Percentiles rank a stretch among this genome's conserved stretches.
These are phyloP conservation scores for Adansonia madagascariensis DNA, from an alignment of 441 rosid species.

Conservation along the genomic window DNA sequence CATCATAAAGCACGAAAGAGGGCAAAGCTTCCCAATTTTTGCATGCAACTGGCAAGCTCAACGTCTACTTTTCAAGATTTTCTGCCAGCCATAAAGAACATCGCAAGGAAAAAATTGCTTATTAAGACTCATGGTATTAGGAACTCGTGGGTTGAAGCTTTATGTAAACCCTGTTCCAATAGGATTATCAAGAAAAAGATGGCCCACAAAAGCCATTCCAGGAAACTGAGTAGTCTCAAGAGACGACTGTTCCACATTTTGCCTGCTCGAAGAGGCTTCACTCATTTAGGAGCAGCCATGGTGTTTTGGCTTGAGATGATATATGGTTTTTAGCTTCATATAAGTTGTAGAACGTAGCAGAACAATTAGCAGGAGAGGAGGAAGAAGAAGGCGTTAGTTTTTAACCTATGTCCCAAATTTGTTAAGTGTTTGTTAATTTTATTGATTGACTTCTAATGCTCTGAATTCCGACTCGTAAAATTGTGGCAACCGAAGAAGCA, in stretches of 20 bases:
- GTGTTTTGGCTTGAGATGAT: too few relatives aligned
- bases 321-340: slow-evolving; percentile 46
- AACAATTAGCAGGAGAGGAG: slow-evolving; percentile 15
- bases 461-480: not conserved
- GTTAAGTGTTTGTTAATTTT: too few relatives aligned
- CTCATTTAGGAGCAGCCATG: too few relatives aligned
- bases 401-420: too few relatives aligned
- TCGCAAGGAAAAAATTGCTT: slow-evolving; percentile 60
- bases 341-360: slow-evolving; percentile 74
- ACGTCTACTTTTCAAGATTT: slow-evolving; percentile 56
- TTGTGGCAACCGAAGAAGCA: not conserved
- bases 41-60: slow-evolving; percentile 65
- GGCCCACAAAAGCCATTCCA: slow-evolving; percentile 81
- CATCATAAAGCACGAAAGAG: slow-evolving; percentile 58
- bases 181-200: slow-evolving; percentile 71
- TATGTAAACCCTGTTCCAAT: slow-evolving; percentile 75
- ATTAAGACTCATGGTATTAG: slow-evolving; percentile 49
- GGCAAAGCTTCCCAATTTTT: slow-evolving; percentile 56
- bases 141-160: slow-evolving; percentile 60
- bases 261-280: slow-evolving; percentile 30
- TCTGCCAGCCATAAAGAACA: slow-evolving; percentile 56
- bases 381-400: too few relatives aligned
- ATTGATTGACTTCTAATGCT: too few relatives aligned
- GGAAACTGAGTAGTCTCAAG: slow-evolving; percentile 52
- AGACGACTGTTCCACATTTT: slow-evolving; percentile 27